Evolutionary conservation across 108 stramenopile species (phyloP).

Genomic region (Pseudonitzschia delicatissima): DNA sequence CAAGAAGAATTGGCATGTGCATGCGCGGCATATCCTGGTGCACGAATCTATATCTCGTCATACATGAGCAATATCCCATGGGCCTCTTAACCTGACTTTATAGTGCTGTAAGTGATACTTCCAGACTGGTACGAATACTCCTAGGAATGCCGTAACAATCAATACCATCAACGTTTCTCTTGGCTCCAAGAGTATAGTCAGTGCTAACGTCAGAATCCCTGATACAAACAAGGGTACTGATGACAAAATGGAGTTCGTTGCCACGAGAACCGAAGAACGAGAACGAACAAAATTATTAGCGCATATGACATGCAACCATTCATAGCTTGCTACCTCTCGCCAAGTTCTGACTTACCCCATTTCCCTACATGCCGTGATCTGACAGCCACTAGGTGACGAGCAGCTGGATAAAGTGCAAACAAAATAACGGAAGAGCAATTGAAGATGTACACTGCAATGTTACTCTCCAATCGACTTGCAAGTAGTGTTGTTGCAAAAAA

Average conservation of each 20-base stretch:
- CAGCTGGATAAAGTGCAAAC: conserved; percentile 71
- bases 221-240: conserved; percentile 18
- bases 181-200: conserved; percentile 15
- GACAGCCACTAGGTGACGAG: conserved; percentile 43
- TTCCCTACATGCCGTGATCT: conserved; percentile 9
- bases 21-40: no score
- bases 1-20: not conserved
- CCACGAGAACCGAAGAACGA: no score
- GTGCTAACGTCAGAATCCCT: conserved; percentile 12
- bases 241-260: not conserved
- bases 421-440: conserved; percentile 52
- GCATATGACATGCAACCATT: not conserved
- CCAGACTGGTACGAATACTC: conserved; percentile 46
- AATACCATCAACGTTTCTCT: conserved; percentile 40
- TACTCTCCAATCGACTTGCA: conserved; percentile 54
- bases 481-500: conserved; percentile 72
- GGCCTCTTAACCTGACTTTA: conserved; percentile 50
- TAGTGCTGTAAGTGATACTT: conserved; percentile 41
- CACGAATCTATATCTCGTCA: no score
- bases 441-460: conserved; percentile 48
- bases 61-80: conserved; percentile 59
- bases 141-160: conserved; percentile 21
- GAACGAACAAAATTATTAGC: conserved; percentile 2
- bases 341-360: conserved; percentile 26
- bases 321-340: not conserved